Conservation (phyloP, 176 grass and related monocot genomes). For the Phoenix dactylifera region DNA sequence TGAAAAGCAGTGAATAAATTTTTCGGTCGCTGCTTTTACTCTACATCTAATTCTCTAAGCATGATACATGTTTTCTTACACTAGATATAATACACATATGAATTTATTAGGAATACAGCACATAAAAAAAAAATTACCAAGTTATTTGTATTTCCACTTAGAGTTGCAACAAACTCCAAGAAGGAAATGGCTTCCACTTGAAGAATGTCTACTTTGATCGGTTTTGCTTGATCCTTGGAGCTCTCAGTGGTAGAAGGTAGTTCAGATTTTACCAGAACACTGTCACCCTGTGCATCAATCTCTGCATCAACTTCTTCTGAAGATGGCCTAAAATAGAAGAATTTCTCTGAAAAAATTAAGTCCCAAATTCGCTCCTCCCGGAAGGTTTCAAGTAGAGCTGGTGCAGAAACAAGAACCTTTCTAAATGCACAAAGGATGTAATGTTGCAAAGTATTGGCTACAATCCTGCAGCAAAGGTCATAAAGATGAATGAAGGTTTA, state of each 20-base stretch:
- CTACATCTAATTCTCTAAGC: too few relatives aligned
- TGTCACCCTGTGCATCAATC: constrained; percentile 16
- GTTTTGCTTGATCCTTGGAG: constrained; percentile 7
- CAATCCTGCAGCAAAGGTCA: constrained; percentile 49
- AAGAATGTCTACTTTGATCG: constrained; percentile 47
- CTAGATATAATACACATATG: too few relatives aligned
- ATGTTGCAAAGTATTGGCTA: constrained; percentile 79
- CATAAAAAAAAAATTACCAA: constrained; percentile 37
- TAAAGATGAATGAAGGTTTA: constrained; percentile 5
- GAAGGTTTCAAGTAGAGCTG: constrained; percentile 72
- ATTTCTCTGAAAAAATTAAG: constrained; percentile 85
- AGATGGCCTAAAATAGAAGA: constrained; percentile 77
- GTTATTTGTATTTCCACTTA: constrained; percentile 78
- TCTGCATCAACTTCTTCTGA: constrained; percentile 27
- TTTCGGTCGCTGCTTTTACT: too few relatives aligned
- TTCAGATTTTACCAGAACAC: constrained; percentile 15
- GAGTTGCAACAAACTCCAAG: constrained; percentile 82
- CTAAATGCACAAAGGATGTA: constrained; percentile 78
- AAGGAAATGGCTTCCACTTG: constrained; percentile 95
- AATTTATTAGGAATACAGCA: too few relatives aligned
- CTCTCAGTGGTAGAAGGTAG: constrained; percentile 19
- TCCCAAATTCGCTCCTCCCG: constrained; percentile 84
- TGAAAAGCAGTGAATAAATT: too few relatives aligned
- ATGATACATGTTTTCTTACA: too few relatives aligned
- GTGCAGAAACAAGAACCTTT: constrained; percentile 91